A percentile compares a stretch with the other conserved stretches of the same genome.
Evolutionary conservation across 805 yeast species (phyloP).

Genomic region (Candida awuae): DNA sequence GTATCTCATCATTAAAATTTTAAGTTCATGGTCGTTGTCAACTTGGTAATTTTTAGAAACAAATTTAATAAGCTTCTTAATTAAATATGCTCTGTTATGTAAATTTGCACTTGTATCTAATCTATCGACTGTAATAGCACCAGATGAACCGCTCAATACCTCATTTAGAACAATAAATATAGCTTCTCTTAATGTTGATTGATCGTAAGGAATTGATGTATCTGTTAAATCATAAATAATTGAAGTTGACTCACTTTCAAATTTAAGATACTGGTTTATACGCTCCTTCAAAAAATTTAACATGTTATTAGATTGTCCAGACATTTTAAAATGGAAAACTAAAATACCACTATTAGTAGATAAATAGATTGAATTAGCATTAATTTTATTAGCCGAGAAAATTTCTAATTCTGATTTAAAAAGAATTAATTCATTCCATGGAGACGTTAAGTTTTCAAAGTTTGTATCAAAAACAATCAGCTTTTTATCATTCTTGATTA

Average conservation of each 20-base stretch:
- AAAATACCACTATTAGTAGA: constrained; percentile 57
- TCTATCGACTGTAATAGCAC: constrained; percentile 37
- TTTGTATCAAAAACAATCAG: constrained; percentile 57
- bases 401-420: constrained; percentile 47
- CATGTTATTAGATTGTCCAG: constrained; percentile 14
- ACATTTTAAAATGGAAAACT: constrained; percentile 42
- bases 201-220: constrained; percentile 33
- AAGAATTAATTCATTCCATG: constrained; percentile 77
- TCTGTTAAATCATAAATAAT: constrained; percentile 24
- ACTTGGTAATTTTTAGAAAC: constrained; percentile 18
- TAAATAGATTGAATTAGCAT: constrained; percentile 17
- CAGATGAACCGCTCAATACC: constrained; percentile 47
- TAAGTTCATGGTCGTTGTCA: constrained; percentile 8
- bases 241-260: constrained; percentile 26
- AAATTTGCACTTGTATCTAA: constrained; percentile 43
- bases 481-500: constrained; percentile 1
- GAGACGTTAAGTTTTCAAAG: constrained; percentile 13
- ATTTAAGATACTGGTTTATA: constrained; percentile 78
- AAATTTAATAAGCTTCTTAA: constrained; percentile 18
- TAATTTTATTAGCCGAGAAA: constrained; percentile 45
- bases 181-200: constrained; percentile 43
- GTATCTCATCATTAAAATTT: constrained; percentile 11
- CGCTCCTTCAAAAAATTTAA: constrained; percentile 50
- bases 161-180: constrained; percentile 44
- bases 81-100: constrained; percentile 34